Evolutionary conservation across 129 eudicot genomes (phyloP).

Genomic region (Pulicaria dysenterica): DNA sequence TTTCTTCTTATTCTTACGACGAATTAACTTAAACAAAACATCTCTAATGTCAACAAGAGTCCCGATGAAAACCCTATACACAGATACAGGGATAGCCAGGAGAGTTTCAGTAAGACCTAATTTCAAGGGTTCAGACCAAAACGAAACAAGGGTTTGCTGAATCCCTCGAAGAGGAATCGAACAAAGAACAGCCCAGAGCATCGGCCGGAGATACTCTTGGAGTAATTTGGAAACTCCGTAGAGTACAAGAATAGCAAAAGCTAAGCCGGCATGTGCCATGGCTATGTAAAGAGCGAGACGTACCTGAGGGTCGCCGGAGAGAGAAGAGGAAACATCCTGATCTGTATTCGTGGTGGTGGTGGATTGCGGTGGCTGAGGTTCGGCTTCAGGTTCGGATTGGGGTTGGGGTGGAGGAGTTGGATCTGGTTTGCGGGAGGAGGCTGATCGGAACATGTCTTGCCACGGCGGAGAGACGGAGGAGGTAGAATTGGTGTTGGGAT

Average conservation of each 20-base stretch:
- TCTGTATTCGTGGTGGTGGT: constrained; percentile 18
- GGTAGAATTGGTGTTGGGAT: constrained; percentile 39
- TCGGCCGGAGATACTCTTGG: constrained; percentile 74
- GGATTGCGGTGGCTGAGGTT: not conserved
- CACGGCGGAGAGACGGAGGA: constrained; percentile 56
- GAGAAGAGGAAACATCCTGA: constrained; percentile 25
- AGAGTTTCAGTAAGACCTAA: constrained; percentile 75
- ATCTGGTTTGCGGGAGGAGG: constrained; percentile 66
- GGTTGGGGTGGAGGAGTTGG: constrained; percentile 28
- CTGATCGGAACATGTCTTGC: constrained; percentile 99
- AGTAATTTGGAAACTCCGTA: constrained; percentile 72
- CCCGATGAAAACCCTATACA: constrained; percentile 66
- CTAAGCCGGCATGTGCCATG: constrained; percentile 92
- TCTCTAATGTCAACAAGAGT: constrained; percentile 70
- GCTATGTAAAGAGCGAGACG: constrained; percentile 86
- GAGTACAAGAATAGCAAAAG: constrained; percentile 52
- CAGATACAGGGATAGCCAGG: constrained; percentile 77
- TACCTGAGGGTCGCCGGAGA: constrained; percentile 75
- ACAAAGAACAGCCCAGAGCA: constrained; percentile 89
- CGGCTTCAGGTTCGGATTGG: constrained; percentile 12
- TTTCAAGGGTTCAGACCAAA: constrained; percentile 81
- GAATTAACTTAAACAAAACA: constrained; percentile 33
- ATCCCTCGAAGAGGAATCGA: constrained; percentile 89
- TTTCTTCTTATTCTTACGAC: constrained; percentile 49
- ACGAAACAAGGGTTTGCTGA: constrained; percentile 73